phyloP scores from a whole-genome alignment of 768 basidiomycete species.

The Neoboletus brunneissimus region DNA sequence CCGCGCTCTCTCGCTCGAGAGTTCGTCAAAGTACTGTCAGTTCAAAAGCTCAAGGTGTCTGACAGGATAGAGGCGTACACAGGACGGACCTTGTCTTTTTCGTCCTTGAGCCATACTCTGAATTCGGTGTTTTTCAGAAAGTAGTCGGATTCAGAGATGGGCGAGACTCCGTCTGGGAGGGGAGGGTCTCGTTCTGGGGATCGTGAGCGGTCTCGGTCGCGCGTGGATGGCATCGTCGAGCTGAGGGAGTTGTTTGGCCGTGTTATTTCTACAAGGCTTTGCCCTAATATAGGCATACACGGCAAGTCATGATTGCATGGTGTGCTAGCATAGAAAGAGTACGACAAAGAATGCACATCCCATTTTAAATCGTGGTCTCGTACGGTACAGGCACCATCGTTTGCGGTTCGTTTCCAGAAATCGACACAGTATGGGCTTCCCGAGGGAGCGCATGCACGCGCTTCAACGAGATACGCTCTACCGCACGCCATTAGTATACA shows the following conservation, averaged over 20 bases:
- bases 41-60: not conserved
- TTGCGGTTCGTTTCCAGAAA: slow-evolving; percentile 76
- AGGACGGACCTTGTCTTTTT: slow-evolving; percentile 51
- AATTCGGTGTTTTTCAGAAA: slow-evolving; percentile 85
- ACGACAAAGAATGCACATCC: slow-evolving; percentile 4
- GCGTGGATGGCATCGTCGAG: slow-evolving; percentile 11
- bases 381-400: slow-evolving; percentile 92
- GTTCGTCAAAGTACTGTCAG: slow-evolving; percentile 57
- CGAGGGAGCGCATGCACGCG: slow-evolving; percentile 84
- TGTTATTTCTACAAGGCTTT: slow-evolving; percentile 7
- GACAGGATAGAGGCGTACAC: not conserved
- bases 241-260: slow-evolving; percentile 5
- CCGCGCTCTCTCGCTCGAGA: not conserved
- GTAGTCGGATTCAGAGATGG: slow-evolving; percentile 81
- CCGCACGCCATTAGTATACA: not conserved
- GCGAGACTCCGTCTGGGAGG: slow-evolving; percentile 55
- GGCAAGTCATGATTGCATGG: slow-evolving; percentile 22
- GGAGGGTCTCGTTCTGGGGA: slow-evolving; percentile 43
- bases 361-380: slow-evolving; percentile 89
- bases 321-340: slow-evolving; percentile 19
- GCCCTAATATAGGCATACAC: not conserved
- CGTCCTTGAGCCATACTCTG: slow-evolving; percentile 79
- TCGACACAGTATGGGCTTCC: slow-evolving; percentile 71
- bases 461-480: slow-evolving; percentile 81
- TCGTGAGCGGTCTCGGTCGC: slow-evolving; percentile 31